Percentiles rank a stretch among this genome's conserved stretches.
These are phyloP conservation scores for Penicillium sp. DNA, from an alignment of 2,329 filamentous ascomycete species.

Conservation along the genomic window DNA sequence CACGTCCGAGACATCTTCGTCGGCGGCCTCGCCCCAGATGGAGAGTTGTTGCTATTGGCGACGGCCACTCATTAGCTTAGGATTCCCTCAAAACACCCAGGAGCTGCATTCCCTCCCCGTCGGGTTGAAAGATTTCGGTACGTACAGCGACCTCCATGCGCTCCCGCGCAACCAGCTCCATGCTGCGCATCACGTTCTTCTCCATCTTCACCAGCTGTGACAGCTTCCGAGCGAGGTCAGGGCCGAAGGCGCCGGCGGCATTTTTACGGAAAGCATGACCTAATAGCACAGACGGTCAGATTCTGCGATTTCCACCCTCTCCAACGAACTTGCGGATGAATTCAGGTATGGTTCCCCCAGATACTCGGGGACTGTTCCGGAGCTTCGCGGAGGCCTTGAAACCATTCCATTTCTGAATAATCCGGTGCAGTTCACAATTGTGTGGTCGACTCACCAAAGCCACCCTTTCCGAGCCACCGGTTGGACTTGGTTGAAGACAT, in stretches of 20 bases:
- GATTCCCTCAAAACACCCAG: too few species aligned
- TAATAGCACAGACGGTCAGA: slow-evolving; percentile 26
- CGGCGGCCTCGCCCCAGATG: slow-evolving; percentile 90
- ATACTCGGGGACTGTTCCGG: too few species aligned
- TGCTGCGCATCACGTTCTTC: slow-evolving; percentile 99
- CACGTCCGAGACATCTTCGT: slow-evolving; percentile 97
- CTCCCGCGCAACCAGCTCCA: slow-evolving; percentile 91
- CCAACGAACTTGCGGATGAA: too few species aligned
- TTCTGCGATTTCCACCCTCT: too few species aligned
- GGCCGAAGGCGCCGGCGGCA: slow-evolving; percentile 52
- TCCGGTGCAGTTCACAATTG: neutral
- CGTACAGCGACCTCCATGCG: slow-evolving; percentile 97
- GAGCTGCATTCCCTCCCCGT: too few species aligned
- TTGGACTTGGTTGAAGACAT: slow-evolving; percentile 84
- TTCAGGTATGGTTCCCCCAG: too few species aligned
- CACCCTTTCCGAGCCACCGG: slow-evolving; percentile 79
- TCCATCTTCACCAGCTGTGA: slow-evolving; percentile 99
- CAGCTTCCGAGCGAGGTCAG: slow-evolving; percentile 95
- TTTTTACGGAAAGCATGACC: slow-evolving; percentile 57
- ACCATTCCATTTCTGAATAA: too few species aligned
- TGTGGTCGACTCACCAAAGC: slow-evolving; percentile 62
- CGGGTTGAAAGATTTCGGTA: slow-evolving; percentile 15
- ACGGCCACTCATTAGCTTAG: slow-evolving; percentile 13
- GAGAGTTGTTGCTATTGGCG: slow-evolving; percentile 87
- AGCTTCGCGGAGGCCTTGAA: too few species aligned